These are phyloP conservation scores for Penicillium odoratum DNA, from an alignment of 495 filamentous ascomycete species.

Conservation along the genomic window DNA sequence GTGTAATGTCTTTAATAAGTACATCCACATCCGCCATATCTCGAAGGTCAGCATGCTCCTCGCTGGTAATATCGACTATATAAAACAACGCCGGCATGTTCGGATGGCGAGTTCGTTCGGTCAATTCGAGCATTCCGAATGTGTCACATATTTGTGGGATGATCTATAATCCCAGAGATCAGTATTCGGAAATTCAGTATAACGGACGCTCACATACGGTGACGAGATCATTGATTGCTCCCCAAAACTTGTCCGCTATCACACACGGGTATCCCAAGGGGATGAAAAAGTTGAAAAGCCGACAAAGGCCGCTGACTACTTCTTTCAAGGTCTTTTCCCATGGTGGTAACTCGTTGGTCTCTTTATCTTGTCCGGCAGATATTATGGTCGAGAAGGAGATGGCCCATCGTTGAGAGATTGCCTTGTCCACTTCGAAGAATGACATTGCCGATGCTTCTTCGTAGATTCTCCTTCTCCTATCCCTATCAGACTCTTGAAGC, in stretches of 20 bases:
- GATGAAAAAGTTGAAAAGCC: constrained; percentile 6
- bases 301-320: background rate
- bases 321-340: background rate
- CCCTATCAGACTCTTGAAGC: background rate
- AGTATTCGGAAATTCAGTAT: background rate
- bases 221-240: constrained; percentile 1
- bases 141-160: background rate
- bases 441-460: background rate
- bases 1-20: background rate
- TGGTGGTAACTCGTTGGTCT: background rate
- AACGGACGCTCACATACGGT: background rate
- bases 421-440: background rate
- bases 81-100: background rate
- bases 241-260: constrained; percentile 1
- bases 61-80: background rate
- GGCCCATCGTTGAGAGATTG: background rate
- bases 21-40: background rate
- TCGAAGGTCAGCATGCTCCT: background rate
- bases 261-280: background rate
- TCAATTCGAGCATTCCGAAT: background rate
- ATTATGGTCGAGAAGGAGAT: background rate
- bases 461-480: background rate
- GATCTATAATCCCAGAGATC: background rate
- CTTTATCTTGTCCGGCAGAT: background rate
- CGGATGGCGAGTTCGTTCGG: background rate